These are phyloP conservation scores for Solanum etuberosum DNA, from an alignment of 257 asterid species.

Conservation along the genomic window DNA sequence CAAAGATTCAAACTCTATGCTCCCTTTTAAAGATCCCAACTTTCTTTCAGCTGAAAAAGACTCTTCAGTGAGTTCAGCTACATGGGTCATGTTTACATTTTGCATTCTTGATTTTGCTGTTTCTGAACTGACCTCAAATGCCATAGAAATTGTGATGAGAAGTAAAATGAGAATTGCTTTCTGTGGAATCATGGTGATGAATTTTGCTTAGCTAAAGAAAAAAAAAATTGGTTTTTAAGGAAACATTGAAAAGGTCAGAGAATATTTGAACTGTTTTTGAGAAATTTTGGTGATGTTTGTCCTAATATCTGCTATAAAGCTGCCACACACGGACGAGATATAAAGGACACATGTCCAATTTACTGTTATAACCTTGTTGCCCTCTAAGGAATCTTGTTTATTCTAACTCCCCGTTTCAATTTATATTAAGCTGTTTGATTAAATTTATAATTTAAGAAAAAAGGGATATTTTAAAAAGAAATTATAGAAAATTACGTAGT, in stretches of 20 bases:
- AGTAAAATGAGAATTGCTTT: background rate
- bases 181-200: constrained; percentile 17
- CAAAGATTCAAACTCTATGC: constrained; percentile 27
- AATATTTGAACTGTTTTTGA: constrained; percentile 10
- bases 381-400: background rate
- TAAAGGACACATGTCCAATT: background rate
- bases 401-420: background rate
- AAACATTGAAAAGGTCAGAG: background rate
- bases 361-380: constrained; percentile 11
- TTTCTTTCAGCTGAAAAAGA: constrained; percentile 2
- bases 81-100: constrained; percentile 1
- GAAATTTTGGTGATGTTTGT: background rate
- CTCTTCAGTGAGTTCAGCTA: background rate
- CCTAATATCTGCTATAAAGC: constrained; percentile 18
- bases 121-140: constrained; percentile 14
- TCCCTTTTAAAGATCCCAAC: background rate
- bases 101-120: constrained; percentile 10
- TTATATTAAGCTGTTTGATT: background rate
- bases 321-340: constrained; percentile 22
- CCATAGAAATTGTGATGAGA: constrained; percentile 3
- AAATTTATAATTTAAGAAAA: background rate
- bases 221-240: background rate
- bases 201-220: background rate
- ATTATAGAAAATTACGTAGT: background rate
- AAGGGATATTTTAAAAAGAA: background rate